phyloP scores from a whole-genome alignment of 345 rosid genomes.

The Hevea brasiliensis region DNA sequence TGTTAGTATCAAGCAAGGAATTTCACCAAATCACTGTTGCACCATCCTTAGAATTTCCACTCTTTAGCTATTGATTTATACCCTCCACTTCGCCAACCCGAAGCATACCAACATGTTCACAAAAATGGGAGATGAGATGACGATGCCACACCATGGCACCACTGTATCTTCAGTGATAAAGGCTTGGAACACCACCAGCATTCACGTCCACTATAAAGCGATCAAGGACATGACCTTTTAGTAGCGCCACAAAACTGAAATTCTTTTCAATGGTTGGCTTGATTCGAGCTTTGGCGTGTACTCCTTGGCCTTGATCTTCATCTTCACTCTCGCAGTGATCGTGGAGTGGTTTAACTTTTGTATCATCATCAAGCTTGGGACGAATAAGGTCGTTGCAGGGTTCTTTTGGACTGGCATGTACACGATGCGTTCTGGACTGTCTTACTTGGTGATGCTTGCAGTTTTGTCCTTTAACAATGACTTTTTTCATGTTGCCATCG shows the following conservation, averaged over 20 bases:
- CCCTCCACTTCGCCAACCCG: too few species aligned
- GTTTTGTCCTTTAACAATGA: slow-evolving; percentile 85
- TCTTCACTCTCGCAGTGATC: slow-evolving; percentile 54
- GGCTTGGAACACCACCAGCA: slow-evolving; percentile 23
- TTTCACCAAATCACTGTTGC: too few species aligned
- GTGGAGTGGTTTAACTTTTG: slow-evolving; percentile 54
- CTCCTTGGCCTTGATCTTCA: slow-evolving; percentile 56
- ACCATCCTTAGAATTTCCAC: too few species aligned
- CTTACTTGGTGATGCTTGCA: slow-evolving; percentile 73
- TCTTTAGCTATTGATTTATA: too few species aligned
- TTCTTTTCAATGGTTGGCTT: slow-evolving; percentile 82
- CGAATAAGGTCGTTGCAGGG: slow-evolving; percentile 50
- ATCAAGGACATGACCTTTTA: slow-evolving; percentile 36
- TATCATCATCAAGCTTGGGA: slow-evolving; percentile 44
- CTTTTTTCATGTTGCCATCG: slow-evolving; percentile 56
- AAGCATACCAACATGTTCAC: too few species aligned
- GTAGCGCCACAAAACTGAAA: slow-evolving; percentile 61
- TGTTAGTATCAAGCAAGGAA: too few species aligned
- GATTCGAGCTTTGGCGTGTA: slow-evolving; percentile 60
- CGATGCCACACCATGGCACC: background rate
- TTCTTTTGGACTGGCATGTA: slow-evolving; percentile 54
- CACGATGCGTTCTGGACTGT: slow-evolving; percentile 49
- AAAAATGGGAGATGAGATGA: background rate
- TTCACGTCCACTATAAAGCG: slow-evolving; percentile 23
- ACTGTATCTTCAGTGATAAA: slow-evolving; percentile 2